Evolutionary conservation across 2,329 filamentous ascomycete species (phyloP).

Genomic region (Colletotrichum neosansevieriae): DNA sequence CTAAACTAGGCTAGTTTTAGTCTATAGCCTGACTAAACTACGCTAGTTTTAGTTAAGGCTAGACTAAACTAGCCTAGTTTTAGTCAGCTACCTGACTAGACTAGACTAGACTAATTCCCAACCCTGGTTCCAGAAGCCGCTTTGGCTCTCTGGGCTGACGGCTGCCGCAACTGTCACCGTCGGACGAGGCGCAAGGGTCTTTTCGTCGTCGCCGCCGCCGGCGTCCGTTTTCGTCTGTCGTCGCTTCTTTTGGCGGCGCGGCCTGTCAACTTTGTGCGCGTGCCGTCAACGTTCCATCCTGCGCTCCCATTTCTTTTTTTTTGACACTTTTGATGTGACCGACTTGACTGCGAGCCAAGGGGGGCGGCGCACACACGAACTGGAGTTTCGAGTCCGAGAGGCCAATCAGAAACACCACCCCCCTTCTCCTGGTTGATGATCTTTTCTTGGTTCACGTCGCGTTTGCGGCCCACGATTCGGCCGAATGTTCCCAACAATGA

Average conservation of each 20-base stretch:
- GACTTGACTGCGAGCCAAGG: not conserved
- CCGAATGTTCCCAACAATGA: constrained; percentile 10
- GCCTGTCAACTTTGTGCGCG: constrained; percentile 12
- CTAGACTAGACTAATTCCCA: too few species aligned
- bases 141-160: not conserved
- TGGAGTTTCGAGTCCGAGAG: not conserved
- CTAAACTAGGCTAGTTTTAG: too few species aligned
- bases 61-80: too few species aligned
- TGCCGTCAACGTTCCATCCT: constrained; percentile 3
- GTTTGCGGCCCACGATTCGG: constrained; percentile 18
- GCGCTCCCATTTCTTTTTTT: constrained; percentile 12
- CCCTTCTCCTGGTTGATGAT: constrained; percentile 1
- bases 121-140: too few species aligned
- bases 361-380: not conserved
- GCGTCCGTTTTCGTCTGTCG: constrained; percentile 1
- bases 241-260: constrained; percentile 5
- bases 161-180: constrained; percentile 6
- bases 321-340: constrained; percentile 20
- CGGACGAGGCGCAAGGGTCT: not conserved
- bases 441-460: constrained; percentile 9
- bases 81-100: too few species aligned
- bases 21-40: too few species aligned
- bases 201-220: not conserved
- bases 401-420: constrained; percentile 1
- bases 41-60: too few species aligned